Percentiles rank a stretch among this genome's conserved stretches.
Conservation (phyloP, 2,329 filamentous ascomycete genomes). For the Ophiostoma himal-ulmi region DNA sequence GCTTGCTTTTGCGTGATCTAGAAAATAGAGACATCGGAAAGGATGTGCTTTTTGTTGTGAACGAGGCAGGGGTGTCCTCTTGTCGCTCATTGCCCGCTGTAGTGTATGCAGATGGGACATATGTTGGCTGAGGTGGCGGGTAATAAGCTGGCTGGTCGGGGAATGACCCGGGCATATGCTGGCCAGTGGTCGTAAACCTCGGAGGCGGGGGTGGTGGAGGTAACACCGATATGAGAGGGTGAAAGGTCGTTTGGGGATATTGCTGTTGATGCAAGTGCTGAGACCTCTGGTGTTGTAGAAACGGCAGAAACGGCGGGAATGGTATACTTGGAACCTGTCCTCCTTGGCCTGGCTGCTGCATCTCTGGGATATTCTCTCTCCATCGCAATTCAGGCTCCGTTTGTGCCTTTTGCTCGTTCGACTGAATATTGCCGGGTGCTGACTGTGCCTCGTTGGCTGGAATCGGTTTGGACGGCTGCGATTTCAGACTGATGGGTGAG, state of each 20-base stretch:
- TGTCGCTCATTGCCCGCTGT: neutral
- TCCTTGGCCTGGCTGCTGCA: neutral
- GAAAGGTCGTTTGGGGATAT: neutral
- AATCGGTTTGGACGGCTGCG: neutral
- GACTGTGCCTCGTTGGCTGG: neutral
- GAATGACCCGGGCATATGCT: slow-evolving; percentile 6
- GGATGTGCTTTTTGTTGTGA: neutral
- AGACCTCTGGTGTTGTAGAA: neutral
- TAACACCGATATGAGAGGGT: neutral
- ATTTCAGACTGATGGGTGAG: neutral
- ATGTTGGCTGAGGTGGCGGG: neutral
- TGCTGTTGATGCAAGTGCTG: neutral
- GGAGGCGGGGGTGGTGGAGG: slow-evolving; percentile 4
- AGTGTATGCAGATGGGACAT: neutral
- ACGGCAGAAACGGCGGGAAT: neutral
- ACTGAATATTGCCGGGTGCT: neutral
- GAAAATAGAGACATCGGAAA: neutral
- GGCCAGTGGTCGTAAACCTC: neutral
- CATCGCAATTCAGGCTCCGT: neutral
- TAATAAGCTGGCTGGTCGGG: slow-evolving; percentile 1
- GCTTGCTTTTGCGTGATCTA: neutral
- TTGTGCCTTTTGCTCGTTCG: neutral
- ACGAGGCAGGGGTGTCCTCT: neutral
- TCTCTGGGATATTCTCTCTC: neutral
- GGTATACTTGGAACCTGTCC: neutral